Evolutionary conservation across 1,284 basidiomycete species (phyloP).

Genomic region (Trametes versicolor): DNA sequence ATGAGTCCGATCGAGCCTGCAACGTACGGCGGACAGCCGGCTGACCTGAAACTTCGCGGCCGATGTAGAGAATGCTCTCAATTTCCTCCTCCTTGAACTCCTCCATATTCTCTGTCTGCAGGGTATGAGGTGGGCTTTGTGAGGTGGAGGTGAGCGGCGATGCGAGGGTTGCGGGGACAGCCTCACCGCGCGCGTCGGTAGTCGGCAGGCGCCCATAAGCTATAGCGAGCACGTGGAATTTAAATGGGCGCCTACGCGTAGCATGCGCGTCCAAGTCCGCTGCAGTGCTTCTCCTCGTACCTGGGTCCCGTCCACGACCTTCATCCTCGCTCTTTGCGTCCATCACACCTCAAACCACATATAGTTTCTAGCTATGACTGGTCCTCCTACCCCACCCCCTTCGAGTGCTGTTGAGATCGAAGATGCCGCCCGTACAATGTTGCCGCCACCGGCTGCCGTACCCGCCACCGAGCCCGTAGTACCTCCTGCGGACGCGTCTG

Average conservation of each 20-base stretch:
- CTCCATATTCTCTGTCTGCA: constrained; percentile 54
- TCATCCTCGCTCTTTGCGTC: neutral
- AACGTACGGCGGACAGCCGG: constrained; percentile 9
- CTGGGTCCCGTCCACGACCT: too few relatives aligned
- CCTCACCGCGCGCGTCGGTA: constrained; percentile 17
- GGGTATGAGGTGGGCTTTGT: neutral
- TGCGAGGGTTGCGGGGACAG: constrained; percentile 21
- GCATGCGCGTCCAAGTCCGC: neutral
- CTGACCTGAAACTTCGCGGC: constrained; percentile 84
- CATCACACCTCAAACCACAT: neutral
- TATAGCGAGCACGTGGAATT: constrained; percentile 21
- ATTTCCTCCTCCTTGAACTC: constrained; percentile 72
- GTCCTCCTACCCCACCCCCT: constrained; percentile 68
- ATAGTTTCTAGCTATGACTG: constrained; percentile 46
- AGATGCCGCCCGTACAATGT: constrained; percentile 47
- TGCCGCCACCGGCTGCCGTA: constrained; percentile 19
- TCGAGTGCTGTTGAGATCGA: constrained; percentile 62
- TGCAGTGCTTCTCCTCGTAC: neutral
- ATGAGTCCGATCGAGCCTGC: constrained; percentile 24
- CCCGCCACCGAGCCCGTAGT: constrained; percentile 17
- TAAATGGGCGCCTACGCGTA: constrained; percentile 24
- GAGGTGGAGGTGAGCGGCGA: constrained; percentile 18
- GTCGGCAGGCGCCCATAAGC: constrained; percentile 15
- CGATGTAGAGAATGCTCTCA: constrained; percentile 87
- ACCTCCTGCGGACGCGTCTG: constrained; percentile 39